Evolutionary conservation across 2,329 filamentous ascomycete species (phyloP).

Genomic region (Dactylellina drechsleri): DNA sequence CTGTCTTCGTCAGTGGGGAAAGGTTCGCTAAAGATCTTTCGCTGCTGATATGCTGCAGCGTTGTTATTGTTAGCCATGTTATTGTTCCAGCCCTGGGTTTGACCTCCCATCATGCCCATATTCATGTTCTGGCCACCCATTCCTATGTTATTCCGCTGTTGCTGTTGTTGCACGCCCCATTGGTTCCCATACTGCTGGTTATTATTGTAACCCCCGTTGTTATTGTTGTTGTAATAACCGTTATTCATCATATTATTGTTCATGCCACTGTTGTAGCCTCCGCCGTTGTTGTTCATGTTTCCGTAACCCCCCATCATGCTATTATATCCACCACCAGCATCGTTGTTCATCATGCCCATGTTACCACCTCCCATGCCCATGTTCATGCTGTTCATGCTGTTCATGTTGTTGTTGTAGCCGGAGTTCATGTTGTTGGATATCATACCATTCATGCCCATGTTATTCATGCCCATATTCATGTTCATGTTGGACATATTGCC

Average conservation of each 20-base stretch:
- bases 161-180: conserved; percentile 60
- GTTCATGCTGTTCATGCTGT: conserved; percentile 61
- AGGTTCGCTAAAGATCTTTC: conserved; percentile 67
- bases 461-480: conserved; percentile 60
- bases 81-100: conserved; percentile 49
- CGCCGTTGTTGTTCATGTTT: conserved; percentile 32
- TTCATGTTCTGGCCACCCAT: conserved; percentile 46
- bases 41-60: conserved; percentile 66
- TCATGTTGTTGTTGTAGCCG: conserved; percentile 57
- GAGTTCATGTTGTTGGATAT: conserved; percentile 50
- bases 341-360: conserved; percentile 20
- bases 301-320: conserved; percentile 61
- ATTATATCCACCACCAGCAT: conserved; percentile 55
- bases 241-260: conserved; percentile 26
- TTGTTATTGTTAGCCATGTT: conserved; percentile 19
- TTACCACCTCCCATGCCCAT: conserved; percentile 58
- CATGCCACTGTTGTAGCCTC: conserved; percentile 52
- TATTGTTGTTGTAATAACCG: conserved; percentile 60
- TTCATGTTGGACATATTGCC: conserved; percentile 62
- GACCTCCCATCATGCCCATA: conserved; percentile 49
- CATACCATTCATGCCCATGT: conserved; percentile 61
- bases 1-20: conserved; percentile 78
- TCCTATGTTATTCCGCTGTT: conserved; percentile 29
- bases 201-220: conserved; percentile 57
- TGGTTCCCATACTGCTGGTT: conserved; percentile 57